Percentiles rank a stretch among this genome's conserved stretches.
phyloP scores from a whole-genome alignment of 164 flowering plant species.

The Magnolia sinica region DNA sequence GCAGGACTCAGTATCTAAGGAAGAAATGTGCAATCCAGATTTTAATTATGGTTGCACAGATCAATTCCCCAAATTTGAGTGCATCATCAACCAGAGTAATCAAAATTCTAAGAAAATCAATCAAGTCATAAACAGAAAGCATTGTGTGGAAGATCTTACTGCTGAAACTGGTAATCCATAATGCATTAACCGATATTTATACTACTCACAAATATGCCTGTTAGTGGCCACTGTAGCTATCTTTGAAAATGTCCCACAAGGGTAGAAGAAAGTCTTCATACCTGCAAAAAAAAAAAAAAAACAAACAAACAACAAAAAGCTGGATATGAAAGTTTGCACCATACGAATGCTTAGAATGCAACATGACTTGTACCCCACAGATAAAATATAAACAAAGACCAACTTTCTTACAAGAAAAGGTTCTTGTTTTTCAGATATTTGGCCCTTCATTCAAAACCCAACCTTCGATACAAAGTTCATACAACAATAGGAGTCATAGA shows the following conservation, averaged over 20 bases:
- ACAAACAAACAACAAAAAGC: not conserved
- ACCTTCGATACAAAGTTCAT: not conserved
- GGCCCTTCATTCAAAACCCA: not conserved
- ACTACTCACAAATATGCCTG: constrained; percentile 69
- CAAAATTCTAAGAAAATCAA: not conserved
- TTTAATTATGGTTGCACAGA: not conserved
- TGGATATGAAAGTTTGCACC: not conserved
- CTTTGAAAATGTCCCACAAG: constrained; percentile 90
- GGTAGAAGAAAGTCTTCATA: constrained; percentile 70
- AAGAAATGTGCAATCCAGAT: not conserved
- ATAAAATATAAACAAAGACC: not conserved
- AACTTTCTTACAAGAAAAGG: not conserved
- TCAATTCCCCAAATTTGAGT: too few relatives aligned
- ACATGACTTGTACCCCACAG: not conserved
- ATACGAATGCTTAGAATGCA: not conserved
- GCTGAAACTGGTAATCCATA: not conserved
- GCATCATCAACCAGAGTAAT: not conserved
- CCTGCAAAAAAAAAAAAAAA: constrained; percentile 43
- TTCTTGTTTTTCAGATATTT: not conserved
- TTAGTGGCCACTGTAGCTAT: constrained; percentile 74
- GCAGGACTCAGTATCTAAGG: not conserved
- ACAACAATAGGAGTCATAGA: not conserved
- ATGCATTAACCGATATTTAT: not conserved
- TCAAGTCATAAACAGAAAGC: not conserved
- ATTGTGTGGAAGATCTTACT: not conserved